Percentiles rank a stretch among this genome's conserved stretches.
These are phyloP conservation scores for Lathyrus tuberosus DNA, from an alignment of 306 rosid species.

Conservation along the genomic window DNA sequence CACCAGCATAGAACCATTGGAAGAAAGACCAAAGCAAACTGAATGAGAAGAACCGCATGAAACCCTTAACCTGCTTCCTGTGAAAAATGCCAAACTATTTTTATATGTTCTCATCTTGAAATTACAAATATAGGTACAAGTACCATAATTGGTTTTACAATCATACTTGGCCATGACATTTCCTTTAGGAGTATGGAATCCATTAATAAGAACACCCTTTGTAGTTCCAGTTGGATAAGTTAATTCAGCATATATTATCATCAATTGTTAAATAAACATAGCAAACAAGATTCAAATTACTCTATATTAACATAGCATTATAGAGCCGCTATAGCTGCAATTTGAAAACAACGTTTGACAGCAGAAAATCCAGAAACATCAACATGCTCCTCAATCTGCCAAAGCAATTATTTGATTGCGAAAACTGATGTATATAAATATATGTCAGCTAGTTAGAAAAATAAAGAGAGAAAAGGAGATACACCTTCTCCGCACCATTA, in stretches of 20 bases:
- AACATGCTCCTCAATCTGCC: too few relatives aligned
- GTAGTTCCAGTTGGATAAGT: conserved; percentile 91
- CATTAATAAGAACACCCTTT: conserved; percentile 86
- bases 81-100: conserved; percentile 28
- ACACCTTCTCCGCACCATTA: too few relatives aligned
- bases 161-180: conserved; percentile 75
- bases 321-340: too few relatives aligned
- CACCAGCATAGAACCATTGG: conserved; percentile 91
- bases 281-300: conserved; percentile 19
- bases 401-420: too few relatives aligned
- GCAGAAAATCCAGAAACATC: background rate
- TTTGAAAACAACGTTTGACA: too few relatives aligned
- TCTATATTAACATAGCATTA: background rate
- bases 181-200: conserved; percentile 85
- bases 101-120: conserved; percentile 33
- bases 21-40: conserved; percentile 85
- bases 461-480: too few relatives aligned
- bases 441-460: too few relatives aligned
- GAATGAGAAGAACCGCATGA: conserved; percentile 63
- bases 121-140: background rate
- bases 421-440: too few relatives aligned
- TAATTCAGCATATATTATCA: conserved; percentile 79
- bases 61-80: conserved; percentile 86
- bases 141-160: conserved; percentile 40
- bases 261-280: conserved; percentile 57